Percentiles rank a stretch among this genome's conserved stretches.
These are phyloP conservation scores for Saccharum spontaneum DNA, from an alignment of 176 grass and related monocot species.

Conservation along the genomic window DNA sequence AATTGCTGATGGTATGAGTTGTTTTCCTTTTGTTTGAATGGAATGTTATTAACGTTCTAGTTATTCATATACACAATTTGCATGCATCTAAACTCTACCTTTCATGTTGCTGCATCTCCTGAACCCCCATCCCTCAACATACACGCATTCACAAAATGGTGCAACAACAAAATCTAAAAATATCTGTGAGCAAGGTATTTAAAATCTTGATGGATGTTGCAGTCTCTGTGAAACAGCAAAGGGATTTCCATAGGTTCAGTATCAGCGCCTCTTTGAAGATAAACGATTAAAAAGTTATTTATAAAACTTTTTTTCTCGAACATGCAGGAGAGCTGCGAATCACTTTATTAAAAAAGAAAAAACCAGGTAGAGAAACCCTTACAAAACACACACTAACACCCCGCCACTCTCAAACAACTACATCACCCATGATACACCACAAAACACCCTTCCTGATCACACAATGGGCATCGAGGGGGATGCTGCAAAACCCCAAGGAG, in stretches of 20 bases:
- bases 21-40: neutral
- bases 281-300: slow-evolving; percentile 13
- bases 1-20: neutral
- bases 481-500: neutral
- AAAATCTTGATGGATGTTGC: neutral
- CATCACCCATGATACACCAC: neutral
- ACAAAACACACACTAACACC: neutral
- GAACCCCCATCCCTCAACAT: neutral
- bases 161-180: neutral
- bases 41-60: neutral
- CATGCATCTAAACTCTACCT: slow-evolving; percentile 6
- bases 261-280: slow-evolving; percentile 8
- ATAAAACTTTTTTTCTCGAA: neutral
- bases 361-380: neutral
- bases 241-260: neutral
- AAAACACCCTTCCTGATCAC: neutral
- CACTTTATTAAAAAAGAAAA: neutral
- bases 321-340: neutral
- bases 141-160: neutral
- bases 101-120: neutral
- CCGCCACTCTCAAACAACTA: neutral
- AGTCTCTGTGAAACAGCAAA: neutral
- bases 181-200: neutral
- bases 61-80: neutral
- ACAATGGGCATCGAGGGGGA: neutral